Evolutionary conservation across 2,329 filamentous ascomycete species (phyloP), one percentile per base, ranked within the genome.

Genomic region (Botrytis cinerea): DNA sequence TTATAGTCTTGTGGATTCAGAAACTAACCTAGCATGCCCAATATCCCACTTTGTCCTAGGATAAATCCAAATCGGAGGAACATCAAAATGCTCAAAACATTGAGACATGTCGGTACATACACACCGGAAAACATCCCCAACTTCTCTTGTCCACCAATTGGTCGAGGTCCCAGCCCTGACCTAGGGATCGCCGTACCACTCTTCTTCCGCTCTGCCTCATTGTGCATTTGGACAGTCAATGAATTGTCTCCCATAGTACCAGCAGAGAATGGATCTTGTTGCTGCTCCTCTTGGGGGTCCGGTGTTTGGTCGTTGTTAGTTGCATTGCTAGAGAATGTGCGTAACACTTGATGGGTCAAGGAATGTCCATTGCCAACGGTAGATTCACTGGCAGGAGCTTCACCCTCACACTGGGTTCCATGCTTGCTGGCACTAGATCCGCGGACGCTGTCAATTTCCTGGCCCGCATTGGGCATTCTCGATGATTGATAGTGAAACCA

Each of bases 31-130:
- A 68, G 48, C 48, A 74, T 72, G 71, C 75, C 71, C 46, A 73
- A 12, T 20, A 73, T 43, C 70, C 72, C 72, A 71, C 67, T 54
- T 57, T 73, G 40, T 75, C 93, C 94, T 35, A 97, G 85, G 73
- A 97, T 93, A 78, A 94, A 90, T 35, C 94, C 93, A 81, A 97
- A 97, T 35, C 94, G 89, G 78, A 97, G 85, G 83, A 97, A 97
- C 93, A 97, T 97, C 75, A 97, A 87, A 82, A 97, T 97, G 78
- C 93, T 95, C 77, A 97, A 84, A 60, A 97, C 94, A 82, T 96
- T 97, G 77, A 97, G 85, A 75, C 91, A 95, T n/a, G 94, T 94
- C 1, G 94, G 94, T 25, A 97, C 92, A 81, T 94, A 97, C 66
- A 97, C 92, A 12, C 92, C 92, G 6, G 90, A 93, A 77, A 94